Base-by-base conservation (phyloP, 1,139 yeast genomes). In the Hanseniaspora gamundiae region DNA sequence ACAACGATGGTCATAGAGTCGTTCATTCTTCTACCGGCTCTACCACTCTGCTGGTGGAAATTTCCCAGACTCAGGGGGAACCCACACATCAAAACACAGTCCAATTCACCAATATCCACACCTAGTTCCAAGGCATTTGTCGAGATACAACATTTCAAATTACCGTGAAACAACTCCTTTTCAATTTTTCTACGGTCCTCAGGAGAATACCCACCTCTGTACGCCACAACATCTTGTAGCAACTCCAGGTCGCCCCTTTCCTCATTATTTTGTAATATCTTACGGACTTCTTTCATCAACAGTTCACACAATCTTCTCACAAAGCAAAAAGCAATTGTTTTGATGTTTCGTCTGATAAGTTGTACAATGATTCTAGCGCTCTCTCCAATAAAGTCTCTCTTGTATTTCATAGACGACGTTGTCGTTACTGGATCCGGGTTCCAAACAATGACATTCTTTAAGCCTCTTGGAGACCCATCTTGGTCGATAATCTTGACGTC, bases 41-140 rank as follows among this genome's bases (percentile, higher is more conserved):
- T 71, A 31, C 98, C 99, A 67, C 93, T 81, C 56, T 91, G 98
- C 60, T 91, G 99, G 52, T 91, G 86, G 56, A 91, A 73, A 50
- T 86, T 86, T 49, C 93, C 80, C 48, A 87, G 73, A 49, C 94
- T 83, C 36, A 77, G 67, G 0, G 98, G 98, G 51, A 91, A 93
- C 0, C 97, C 97, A 54, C 94, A 86, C 61, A 87, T 76, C 2
- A 91, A 66, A 0, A 88, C 97, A 1, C 94, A 87, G 62, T 91
- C 98, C 43, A 91, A 66, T 21, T 82, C 84, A 40, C 97, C 94
- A 50, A 91, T 81, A 66, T 91, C 98, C 43, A 91, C 85, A 41
- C 99, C 99, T 43, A 91, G 69, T 58, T 91, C 99, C 47, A 91
- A 66, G 0, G 99, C 98, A 62, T 87, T 87, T 0, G 99, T 93